These are phyloP conservation scores for Ramularia collo-cygni DNA, from an alignment of 2,329 filamentous ascomycete genomes.

Conservation along the genomic window DNA sequence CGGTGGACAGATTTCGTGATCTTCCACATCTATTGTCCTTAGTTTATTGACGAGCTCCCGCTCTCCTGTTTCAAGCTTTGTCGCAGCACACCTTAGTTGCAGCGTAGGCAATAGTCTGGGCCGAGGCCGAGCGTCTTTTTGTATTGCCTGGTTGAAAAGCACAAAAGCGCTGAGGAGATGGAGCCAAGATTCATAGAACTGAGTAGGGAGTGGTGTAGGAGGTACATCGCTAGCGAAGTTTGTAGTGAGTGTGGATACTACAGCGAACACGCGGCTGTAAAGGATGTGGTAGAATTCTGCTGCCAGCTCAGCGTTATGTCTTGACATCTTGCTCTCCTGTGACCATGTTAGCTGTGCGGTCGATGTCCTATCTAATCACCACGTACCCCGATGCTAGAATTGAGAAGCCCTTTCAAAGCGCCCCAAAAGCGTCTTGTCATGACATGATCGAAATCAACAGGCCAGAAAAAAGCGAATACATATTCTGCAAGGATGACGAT, in stretches of 20 bases:
- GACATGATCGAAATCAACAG: constrained; percentile 6
- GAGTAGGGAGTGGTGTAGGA: constrained; percentile 1
- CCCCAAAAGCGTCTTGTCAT: constrained; percentile 10
- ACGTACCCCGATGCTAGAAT: background rate
- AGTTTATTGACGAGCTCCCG: constrained; percentile 2
- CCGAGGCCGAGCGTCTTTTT: background rate
- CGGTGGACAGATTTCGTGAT: constrained; percentile 10
- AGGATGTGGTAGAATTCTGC: constrained; percentile 2
- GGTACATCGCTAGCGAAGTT: constrained; percentile 4
- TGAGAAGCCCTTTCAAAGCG: constrained; percentile 3
- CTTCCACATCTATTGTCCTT: constrained; percentile 4
- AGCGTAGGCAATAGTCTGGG: constrained; percentile 1
- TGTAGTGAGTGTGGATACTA: constrained; percentile 3
- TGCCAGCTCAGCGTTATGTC: background rate
- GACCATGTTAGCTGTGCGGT: too few relatives aligned
- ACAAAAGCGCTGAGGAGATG: constrained; percentile 8
- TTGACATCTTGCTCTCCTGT: too few relatives aligned
- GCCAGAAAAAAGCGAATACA: constrained; percentile 11
- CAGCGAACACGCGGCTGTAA: constrained; percentile 3
- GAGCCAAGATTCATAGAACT: constrained; percentile 11
- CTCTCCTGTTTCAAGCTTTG: constrained; percentile 5
- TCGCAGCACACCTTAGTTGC: background rate
- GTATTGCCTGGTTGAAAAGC: constrained; percentile 1
- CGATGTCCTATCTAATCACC: too few relatives aligned
- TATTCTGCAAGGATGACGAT: constrained; percentile 5